phyloP scores from a whole-genome alignment of 768 basidiomycete genomes.

The Favolaschia claudopus region DNA sequence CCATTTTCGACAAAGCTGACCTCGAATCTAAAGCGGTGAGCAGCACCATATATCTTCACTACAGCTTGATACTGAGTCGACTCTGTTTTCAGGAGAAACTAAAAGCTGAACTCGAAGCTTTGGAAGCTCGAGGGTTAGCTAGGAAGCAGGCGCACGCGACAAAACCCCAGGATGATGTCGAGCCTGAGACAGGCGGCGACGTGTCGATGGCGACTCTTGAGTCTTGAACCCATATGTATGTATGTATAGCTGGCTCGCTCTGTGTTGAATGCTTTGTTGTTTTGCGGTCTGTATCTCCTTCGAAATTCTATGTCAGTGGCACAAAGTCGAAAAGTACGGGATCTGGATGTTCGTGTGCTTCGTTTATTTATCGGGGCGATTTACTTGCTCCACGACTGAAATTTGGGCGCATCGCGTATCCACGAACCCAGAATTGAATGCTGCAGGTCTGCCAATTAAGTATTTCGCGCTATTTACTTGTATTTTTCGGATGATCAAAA shows the following conservation, averaged over 20 bases:
- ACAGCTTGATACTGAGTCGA: neutral
- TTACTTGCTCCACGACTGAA: too few species aligned
- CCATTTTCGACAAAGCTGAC: slow-evolving; percentile 65
- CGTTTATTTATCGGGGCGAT: too few species aligned
- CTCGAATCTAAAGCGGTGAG: slow-evolving; percentile 65
- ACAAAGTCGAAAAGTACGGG: too few species aligned
- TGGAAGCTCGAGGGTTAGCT: slow-evolving; percentile 43
- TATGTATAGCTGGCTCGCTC: slow-evolving; percentile 21
- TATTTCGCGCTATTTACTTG: too few species aligned
- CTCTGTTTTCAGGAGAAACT: slow-evolving; percentile 55
- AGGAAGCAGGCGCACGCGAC: slow-evolving; percentile 17
- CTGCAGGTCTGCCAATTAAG: too few species aligned
- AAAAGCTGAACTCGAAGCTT: slow-evolving; percentile 61
- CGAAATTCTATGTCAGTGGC: too few species aligned
- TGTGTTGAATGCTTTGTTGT: too few species aligned
- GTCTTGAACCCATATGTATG: slow-evolving; percentile 9
- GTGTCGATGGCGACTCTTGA: slow-evolving; percentile 16
- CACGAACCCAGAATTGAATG: too few species aligned
- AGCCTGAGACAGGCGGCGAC: slow-evolving; percentile 8
- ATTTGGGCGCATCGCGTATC: too few species aligned
- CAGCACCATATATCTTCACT: slow-evolving; percentile 22
- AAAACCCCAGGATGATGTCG: slow-evolving; percentile 9
- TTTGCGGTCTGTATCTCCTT: too few species aligned
- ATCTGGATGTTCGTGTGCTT: too few species aligned
- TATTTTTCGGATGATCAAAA: too few species aligned